Conservation (phyloP, 352 stramenopile genomes). For the Pythium vanterpoolii region DNA sequence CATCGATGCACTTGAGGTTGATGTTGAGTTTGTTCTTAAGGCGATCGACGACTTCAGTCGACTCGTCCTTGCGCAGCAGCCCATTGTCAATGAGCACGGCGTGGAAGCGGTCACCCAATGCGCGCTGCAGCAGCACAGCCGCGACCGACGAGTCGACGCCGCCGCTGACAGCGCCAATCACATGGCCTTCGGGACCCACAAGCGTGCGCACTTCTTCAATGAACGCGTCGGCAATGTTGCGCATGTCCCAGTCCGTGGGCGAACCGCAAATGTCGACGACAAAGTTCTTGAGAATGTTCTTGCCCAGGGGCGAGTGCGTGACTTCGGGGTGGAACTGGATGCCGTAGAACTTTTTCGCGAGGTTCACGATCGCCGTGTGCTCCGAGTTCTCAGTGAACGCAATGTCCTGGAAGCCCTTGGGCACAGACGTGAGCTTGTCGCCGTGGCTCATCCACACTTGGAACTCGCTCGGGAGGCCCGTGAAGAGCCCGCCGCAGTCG, state of each 20-base stretch:
- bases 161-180: constrained; percentile 98
- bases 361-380: constrained; percentile 95
- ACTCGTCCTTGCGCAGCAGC: constrained; percentile 96
- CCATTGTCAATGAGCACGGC: constrained; percentile 99
- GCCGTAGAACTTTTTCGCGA: constrained; percentile 93
- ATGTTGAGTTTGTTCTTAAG: constrained; percentile 91
- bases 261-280: constrained; percentile 94
- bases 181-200: constrained; percentile 93
- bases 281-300: constrained; percentile 97
- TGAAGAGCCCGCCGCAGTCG: constrained; percentile 79
- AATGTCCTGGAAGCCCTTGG: constrained; percentile 91
- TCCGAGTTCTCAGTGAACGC: constrained; percentile 88
- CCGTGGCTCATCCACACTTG: constrained; percentile 99
- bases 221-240: constrained; percentile 90
- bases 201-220: constrained; percentile 88
- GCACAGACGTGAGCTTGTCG: constrained; percentile 95
- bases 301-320: constrained; percentile 95
- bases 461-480: constrained; percentile 91
- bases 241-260: constrained; percentile 98
- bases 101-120: constrained; percentile 98
- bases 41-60: constrained; percentile 87
- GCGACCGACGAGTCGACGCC: constrained; percentile 99
- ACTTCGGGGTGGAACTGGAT: constrained; percentile 98
- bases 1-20: constrained; percentile 97
- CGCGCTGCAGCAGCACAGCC: constrained; percentile 95